phyloP scores from a whole-genome alignment of 129 eudicot genomes.

The Sambucus nigra region DNA sequence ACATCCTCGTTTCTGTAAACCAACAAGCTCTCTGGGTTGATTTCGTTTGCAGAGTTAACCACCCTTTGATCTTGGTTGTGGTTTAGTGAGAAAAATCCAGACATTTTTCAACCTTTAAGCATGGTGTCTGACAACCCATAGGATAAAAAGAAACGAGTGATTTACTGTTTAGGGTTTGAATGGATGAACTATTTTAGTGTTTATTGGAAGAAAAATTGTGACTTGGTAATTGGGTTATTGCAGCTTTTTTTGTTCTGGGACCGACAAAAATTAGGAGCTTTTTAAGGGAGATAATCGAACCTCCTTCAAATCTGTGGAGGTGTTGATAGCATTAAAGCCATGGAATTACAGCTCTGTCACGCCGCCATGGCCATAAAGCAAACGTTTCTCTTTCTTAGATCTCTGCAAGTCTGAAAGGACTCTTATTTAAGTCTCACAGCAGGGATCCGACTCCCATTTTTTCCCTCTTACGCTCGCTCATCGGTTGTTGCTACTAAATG shows the following conservation, averaged over 20 bases:
- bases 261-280: not conserved
- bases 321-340: constrained; percentile 4
- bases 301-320: constrained; percentile 13
- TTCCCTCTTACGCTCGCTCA: no score
- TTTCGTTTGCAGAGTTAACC: constrained; percentile 4
- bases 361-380: constrained; percentile 34
- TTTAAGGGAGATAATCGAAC: no score
- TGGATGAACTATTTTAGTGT: no score
- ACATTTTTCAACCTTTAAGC: constrained; percentile 37
- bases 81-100: constrained; percentile 63
- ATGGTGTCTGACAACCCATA: constrained; percentile 55
- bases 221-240: not conserved
- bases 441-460: no score
- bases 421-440: no score
- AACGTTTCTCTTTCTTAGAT: not conserved
- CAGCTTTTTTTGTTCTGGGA: not conserved
- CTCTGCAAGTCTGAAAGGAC: no score
- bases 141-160: constrained; percentile 6
- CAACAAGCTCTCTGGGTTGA: constrained; percentile 23
- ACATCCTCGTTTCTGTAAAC: constrained; percentile 26
- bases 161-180: no score
- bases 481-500: no score
- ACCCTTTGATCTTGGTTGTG: constrained; percentile 14
- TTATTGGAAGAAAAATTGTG: constrained; percentile 4
- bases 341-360: constrained; percentile 27